Percentiles rank a stretch among this genome's conserved stretches.
These are phyloP conservation scores for Trichoderma gracile DNA, from an alignment of 2,329 filamentous ascomycete genomes.

Conservation along the genomic window DNA sequence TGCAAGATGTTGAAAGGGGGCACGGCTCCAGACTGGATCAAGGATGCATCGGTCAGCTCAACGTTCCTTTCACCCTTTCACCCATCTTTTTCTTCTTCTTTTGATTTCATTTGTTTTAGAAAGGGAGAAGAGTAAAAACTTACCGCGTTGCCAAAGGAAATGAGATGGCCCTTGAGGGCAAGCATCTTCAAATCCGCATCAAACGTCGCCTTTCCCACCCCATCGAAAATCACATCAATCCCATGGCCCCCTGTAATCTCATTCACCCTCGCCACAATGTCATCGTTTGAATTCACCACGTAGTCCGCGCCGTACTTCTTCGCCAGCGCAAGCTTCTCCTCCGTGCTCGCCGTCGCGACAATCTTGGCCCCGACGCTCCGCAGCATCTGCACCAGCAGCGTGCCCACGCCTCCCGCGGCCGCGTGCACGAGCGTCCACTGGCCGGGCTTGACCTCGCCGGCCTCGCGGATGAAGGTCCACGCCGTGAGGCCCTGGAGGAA, in stretches of 20 bases:
- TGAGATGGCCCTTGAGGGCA: conserved; percentile 73
- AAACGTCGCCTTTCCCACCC: conserved; percentile 83
- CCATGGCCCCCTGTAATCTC: conserved; percentile 73
- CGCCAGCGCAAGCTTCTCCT: conserved; percentile 71
- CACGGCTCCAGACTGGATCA: conserved; percentile 63
- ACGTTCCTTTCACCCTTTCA: background rate
- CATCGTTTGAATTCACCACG: conserved; percentile 67
- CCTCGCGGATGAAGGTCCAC: conserved; percentile 74
- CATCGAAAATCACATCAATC: conserved; percentile 78
- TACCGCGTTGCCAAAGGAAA: conserved; percentile 78
- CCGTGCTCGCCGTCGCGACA: conserved; percentile 76
- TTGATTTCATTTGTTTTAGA: too few relatives aligned
- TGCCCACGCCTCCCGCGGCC: conserved; percentile 78
- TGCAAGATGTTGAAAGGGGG: conserved; percentile 61
- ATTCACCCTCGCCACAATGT: conserved; percentile 59
- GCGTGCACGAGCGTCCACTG: conserved; percentile 86
- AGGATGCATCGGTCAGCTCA: background rate
- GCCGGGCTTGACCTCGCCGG: conserved; percentile 70
- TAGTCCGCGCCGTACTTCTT: conserved; percentile 69
- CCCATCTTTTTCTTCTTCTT: background rate
- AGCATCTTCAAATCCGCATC: conserved; percentile 73
- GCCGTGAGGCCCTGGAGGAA: conserved; percentile 84
- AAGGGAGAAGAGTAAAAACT: conserved; percentile 37
- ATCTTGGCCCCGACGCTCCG: conserved; percentile 70
- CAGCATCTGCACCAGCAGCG: conserved; percentile 74